phyloP scores from a whole-genome alignment of 768 basidiomycete species.

The Chalciporus chontae region DNA sequence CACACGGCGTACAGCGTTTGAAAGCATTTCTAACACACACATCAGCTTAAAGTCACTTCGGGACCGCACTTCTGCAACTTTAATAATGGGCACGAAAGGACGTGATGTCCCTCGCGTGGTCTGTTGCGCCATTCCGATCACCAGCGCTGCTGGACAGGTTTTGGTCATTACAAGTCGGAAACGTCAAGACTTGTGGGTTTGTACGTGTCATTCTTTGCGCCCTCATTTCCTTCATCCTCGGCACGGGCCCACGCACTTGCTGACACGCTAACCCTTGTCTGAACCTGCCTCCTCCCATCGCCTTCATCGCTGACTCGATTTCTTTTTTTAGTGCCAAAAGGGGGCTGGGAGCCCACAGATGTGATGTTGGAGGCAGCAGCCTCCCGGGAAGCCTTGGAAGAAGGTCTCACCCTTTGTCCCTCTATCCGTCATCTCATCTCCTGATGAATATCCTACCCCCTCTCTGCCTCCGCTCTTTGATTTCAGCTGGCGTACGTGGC shows the following conservation, averaged over 20 bases:
- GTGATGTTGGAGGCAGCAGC: conserved; percentile 81
- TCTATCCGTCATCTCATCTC: conserved; percentile 69
- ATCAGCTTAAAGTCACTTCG: neutral
- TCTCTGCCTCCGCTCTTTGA: conserved; percentile 29
- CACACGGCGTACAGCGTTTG: neutral
- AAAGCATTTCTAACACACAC: neutral
- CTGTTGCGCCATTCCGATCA: conserved; percentile 87
- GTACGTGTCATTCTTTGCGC: conserved; percentile 52
- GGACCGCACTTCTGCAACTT: conserved; percentile 3
- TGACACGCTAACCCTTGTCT: neutral
- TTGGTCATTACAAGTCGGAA: conserved; percentile 85
- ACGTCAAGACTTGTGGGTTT: conserved; percentile 77
- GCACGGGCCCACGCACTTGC: conserved; percentile 1
- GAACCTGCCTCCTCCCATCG: neutral
- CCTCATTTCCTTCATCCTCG: conserved; percentile 1
- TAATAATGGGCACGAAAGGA: conserved; percentile 60
- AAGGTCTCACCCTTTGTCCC: conserved; percentile 89
- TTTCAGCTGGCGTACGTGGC: conserved; percentile 81
- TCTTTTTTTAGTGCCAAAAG: conserved; percentile 72
- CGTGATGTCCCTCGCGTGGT: conserved; percentile 80
- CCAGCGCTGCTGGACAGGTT: conserved; percentile 68
- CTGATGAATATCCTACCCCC: conserved; percentile 55
- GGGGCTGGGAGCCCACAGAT: conserved; percentile 86
- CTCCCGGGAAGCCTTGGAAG: conserved; percentile 89
- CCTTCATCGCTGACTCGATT: conserved; percentile 4